Base-by-base conservation (phyloP, 2,329 filamentous ascomycete genomes). In the Didymella glomerata region DNA sequence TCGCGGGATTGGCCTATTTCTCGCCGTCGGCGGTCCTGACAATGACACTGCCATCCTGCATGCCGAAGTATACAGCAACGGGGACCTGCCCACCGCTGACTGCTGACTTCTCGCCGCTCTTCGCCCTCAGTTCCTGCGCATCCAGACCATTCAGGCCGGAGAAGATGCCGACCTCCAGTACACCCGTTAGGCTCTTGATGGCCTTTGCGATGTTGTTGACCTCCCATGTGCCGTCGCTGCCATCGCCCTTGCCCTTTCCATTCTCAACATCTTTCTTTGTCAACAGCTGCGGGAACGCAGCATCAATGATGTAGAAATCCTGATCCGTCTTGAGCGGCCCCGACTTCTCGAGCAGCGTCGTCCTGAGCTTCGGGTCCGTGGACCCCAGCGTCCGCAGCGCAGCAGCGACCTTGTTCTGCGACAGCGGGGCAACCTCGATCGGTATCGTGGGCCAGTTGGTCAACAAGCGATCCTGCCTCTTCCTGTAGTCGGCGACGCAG, bases 101-200 rank as follows among this genome's bases (percentile, higher is more conserved):
- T 83, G 58, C 83, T 82, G 62, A 62, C 45, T 54, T 64, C 20
- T 61, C 58, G 10, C 66, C 64, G 13, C 68, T 64, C 48, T 73
- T 66, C 11, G 54, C 64, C 34, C 69, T 63, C 54, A 84, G 81
- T 41, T 85, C 85, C 60, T 78, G 74, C 32, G 87, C 85, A 76
- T 96, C 83, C 16, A 86, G 81, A 0, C 94, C 94, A 60, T 94
- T 93, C 70, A 88, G 75, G 3, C 94, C 94, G 41, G 88, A 86
- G 81, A 99, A 99, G 45, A 99, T 84, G 14, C 95, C 95, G 27
- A 96, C 93, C 74, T 97, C 95, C 52, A 97, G 83, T 9, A 99
- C 92, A 48, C 95, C 95, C 1, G 90, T 89, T 64, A 97, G 90
- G 65, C 84, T 83, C 77, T 96, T 92, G 72, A 98, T 89, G 69